Conservation (phyloP, 2,329 filamentous ascomycete species). For the Colletotrichum incanum region DNA sequence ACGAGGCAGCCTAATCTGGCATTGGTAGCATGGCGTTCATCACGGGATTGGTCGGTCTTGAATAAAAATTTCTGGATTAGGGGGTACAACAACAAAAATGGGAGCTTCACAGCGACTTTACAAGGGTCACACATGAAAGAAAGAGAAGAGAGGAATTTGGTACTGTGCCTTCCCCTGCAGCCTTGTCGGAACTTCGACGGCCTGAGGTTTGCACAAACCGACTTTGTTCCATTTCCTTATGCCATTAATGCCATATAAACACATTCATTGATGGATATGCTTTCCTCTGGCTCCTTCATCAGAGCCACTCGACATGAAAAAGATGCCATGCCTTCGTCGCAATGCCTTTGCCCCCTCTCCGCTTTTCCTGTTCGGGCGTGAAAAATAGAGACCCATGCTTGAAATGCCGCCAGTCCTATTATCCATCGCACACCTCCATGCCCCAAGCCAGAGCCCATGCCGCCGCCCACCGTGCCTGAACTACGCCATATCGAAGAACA, state of each 20-base stretch:
- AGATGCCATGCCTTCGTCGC: background rate
- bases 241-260: background rate
- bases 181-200: background rate
- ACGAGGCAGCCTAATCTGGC: conserved; percentile 11
- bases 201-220: background rate
- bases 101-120: conserved; percentile 3
- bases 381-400: conserved; percentile 6
- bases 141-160: background rate
- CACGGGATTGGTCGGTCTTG: conserved; percentile 8
- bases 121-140: background rate
- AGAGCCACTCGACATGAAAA: background rate
- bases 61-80: background rate
- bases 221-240: background rate
- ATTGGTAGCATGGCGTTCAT: conserved; percentile 32
- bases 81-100: background rate
- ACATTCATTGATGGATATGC: background rate
- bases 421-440: background rate
- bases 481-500: background rate
- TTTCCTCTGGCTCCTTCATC: background rate
- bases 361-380: background rate
- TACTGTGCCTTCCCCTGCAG: background rate
- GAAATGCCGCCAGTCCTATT: background rate
- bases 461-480: background rate
- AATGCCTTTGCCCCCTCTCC: background rate
- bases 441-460: conserved; percentile 5